Evolutionary conservation across 345 rosid species (phyloP), one percentile per base, ranked within the genome.

Genomic region (Pugionium dolabratum): DNA sequence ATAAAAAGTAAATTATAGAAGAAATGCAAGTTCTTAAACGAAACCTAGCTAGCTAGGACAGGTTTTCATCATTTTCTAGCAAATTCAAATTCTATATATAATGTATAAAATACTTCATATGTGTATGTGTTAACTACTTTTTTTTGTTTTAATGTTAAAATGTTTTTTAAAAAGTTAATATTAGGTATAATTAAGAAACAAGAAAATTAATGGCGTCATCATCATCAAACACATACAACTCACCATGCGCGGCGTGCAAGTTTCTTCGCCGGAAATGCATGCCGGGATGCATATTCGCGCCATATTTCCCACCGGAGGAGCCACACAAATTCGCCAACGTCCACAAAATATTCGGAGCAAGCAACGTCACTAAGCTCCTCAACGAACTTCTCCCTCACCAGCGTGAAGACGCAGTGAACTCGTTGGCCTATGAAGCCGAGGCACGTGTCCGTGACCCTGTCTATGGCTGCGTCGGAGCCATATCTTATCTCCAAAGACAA

Each of bases 221-320:
- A 29, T 85, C 91, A 41, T 70, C 89, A 52, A 88, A 86, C 82
- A 81, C 98, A 32, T 89, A 89, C 92, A 91, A 85, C 79, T 84
- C 95, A 49, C 98, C 98, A 50, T 91, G 98, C 67, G 98, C 98
- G 44, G 98, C 96, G 56, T 91, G 98, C 92, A 91, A 91, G 77
- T 85, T 86, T 76, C 75, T 91, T 73, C 80, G 96, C 72, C 81
- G 98, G 75, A 91, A 89, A 75, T 91, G 98, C 79, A 75, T 87
- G 87, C 89, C 95, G 1, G 96, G 86, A 7, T 91, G 98, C 89
- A 81, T 89, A 26, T 91, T 91, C 51, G 87, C 98, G n/a, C 98
- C 98, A 25, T 89, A 91, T 66, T 91, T 91, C 62, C 97, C 97
- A 30, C 91, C 97, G 10, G 97, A 91, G 77, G 97, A 91, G 78